Percentiles rank a stretch among this genome's conserved stretches.
These are phyloP conservation scores for Phyllosticta ampelicida DNA, from an alignment of 2,329 filamentous ascomycete species.

Conservation along the genomic window DNA sequence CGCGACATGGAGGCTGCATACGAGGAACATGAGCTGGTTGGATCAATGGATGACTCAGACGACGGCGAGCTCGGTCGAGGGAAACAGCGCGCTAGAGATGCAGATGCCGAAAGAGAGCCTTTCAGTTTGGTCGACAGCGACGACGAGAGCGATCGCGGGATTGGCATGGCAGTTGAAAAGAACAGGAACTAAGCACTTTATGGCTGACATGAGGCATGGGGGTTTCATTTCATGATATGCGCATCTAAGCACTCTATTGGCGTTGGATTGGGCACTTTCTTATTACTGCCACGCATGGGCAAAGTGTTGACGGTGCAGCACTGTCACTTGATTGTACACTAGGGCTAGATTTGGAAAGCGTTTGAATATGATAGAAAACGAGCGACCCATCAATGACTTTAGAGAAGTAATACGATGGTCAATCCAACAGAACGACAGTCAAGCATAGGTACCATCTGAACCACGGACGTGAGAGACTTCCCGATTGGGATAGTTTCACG, in stretches of 20 bases:
- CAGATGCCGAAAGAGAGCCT: slow-evolving; percentile 23
- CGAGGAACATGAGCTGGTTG: slow-evolving; percentile 50
- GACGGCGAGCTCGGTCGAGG: slow-evolving; percentile 16
- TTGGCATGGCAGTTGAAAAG: slow-evolving; percentile 1
- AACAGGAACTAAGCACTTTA: background rate
- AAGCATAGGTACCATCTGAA: no score
- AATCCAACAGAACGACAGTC: no score
- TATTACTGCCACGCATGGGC: background rate
- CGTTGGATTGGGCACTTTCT: background rate
- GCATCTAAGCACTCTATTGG: background rate
- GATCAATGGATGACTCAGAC: slow-evolving; percentile 27
- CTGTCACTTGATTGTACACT: background rate
- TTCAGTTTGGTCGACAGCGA: slow-evolving; percentile 5
- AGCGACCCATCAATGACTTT: no score
- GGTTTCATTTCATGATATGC: background rate
- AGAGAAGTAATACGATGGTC: no score
- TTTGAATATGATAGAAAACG: background rate
- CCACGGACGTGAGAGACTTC: background rate
- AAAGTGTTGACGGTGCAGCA: background rate
- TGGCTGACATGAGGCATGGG: background rate
- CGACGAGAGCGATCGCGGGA: slow-evolving; percentile 4
- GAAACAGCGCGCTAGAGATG: slow-evolving; percentile 17
- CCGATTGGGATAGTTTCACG: background rate
- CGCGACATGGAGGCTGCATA: slow-evolving; percentile 51
- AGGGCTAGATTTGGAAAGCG: background rate